Evolutionary conservation across 306 rosid genomes (phyloP), one percentile per base, ranked within the genome.

Genomic region (Potentilla sterilis): DNA sequence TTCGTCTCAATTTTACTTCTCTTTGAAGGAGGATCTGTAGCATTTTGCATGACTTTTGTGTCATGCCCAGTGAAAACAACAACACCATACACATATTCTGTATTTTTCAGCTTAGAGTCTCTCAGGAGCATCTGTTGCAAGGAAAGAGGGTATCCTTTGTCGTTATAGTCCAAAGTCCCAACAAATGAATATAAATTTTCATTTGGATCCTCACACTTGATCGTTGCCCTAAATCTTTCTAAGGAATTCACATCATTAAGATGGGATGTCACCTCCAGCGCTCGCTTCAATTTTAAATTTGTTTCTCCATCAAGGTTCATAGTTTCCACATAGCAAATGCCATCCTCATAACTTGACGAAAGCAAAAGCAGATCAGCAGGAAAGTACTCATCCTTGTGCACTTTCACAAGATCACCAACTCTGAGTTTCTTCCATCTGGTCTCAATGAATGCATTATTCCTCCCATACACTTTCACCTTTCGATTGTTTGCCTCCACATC

Each of bases 231-330:
- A 73, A 87, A 90, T 68, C 79, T 83, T 61, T 84, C 67, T 6
- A 89, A 72, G 79, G 93, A 85, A 40, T 81, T 77, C 74, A 89
- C 93, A 72, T 83, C 85, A 0, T 14, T 72, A 84, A 90, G 90
- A 79, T 81, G 82, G 65, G 82, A 65, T 47, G 93, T 87, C 55
- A 6, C 87, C 75, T 90, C 92, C 87, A 93, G 85, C 38, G 96
- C 79, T 35, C 84, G 93, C 88, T 93, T 93, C 81, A 93, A 28
- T 76, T 93, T 93, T 70, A 93, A 88, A 87, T 93, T 93, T 42
- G 98, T 93, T 83, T 93, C 98, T 80, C 98, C 98, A 62, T 93
- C 98, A 65, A 93, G 97, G 83, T 93, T 93, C 97, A 89, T 89
- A 16, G 98, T 93, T 75, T 93, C 98, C 12, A 93, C 98, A 80